Percentiles rank a stretch among this genome's conserved stretches.
phyloP scores from a whole-genome alignment of 2,329 filamentous ascomycete species.

The Diaporthe eres region DNA sequence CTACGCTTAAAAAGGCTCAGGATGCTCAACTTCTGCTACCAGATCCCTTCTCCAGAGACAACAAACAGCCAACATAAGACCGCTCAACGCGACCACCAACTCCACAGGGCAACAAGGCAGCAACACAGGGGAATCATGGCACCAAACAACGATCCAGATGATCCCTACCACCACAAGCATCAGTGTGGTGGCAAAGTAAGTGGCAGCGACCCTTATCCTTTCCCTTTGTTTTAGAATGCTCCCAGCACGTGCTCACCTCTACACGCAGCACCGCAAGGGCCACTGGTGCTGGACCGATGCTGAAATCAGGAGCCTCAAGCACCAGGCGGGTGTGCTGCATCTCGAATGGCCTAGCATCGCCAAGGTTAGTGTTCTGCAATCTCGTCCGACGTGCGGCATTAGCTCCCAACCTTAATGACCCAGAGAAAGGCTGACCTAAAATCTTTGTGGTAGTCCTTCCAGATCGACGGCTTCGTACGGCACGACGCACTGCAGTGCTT shows the following conservation, averaged over 20 bases:
- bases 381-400: background rate
- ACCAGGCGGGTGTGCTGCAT: background rate
- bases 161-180: background rate
- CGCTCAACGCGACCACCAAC: background rate
- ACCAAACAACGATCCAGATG: background rate
- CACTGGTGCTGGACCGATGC: background rate
- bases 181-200: accelerated
- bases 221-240: background rate
- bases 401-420: background rate
- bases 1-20: background rate
- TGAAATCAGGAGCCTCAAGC: background rate
- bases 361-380: background rate
- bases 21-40: background rate
- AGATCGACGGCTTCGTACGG: background rate
- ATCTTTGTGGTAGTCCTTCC: background rate
- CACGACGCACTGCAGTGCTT: background rate
- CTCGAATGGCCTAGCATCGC: background rate
- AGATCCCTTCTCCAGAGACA: too few relatives aligned
- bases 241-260: background rate
- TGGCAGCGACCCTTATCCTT: background rate
- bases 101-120: background rate
- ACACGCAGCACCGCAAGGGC: background rate
- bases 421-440: background rate
- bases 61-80: too few relatives aligned
- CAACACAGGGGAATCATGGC: background rate